These are phyloP conservation scores for Cutaneotrichosporon sp. DNA, from an alignment of 1,284 basidiomycete species.

Conservation along the genomic window DNA sequence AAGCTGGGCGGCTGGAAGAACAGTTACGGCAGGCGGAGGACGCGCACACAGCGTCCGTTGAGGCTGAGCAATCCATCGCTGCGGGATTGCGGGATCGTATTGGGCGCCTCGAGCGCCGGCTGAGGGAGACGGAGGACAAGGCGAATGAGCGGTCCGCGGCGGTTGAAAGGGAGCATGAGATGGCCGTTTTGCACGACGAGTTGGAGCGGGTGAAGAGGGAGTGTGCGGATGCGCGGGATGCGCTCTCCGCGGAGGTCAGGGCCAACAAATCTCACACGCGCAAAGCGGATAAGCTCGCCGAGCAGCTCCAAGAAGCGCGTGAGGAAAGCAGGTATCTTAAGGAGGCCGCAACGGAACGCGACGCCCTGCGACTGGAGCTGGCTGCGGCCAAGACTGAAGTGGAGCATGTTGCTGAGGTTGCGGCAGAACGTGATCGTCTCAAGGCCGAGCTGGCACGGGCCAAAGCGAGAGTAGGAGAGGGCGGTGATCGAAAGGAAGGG, in stretches of 20 bases:
- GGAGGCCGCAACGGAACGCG: neutral
- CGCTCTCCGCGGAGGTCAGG: neutral
- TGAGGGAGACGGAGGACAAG: neutral
- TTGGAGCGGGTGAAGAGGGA: neutral
- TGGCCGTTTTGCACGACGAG: neutral
- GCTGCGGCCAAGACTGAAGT: neutral
- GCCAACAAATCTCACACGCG: neutral
- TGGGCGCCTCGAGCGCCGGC: slow-evolving; percentile 7
- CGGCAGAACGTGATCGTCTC: neutral
- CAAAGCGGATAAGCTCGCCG: neutral
- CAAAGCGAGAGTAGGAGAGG: neutral
- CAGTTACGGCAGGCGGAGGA: slow-evolving; percentile 11
- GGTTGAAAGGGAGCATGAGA: neutral
- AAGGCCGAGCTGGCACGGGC: neutral
- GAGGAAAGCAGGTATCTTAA: slow-evolving; percentile 3
- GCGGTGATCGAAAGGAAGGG: too few relatives aligned
- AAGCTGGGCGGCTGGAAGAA: slow-evolving; percentile 10
- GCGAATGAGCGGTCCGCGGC: neutral
- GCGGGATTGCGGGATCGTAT: slow-evolving; percentile 25
- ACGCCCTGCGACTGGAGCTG: neutral
- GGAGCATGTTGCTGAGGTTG: neutral
- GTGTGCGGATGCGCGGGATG: slow-evolving; percentile 1
- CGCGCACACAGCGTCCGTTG: slow-evolving; percentile 10
- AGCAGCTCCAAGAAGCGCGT: slow-evolving; percentile 1
- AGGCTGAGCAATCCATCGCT: slow-evolving; percentile 21